Conservation (phyloP, 2,329 filamentous ascomycete species). For the Scortechinia acanthostroma region DNA sequence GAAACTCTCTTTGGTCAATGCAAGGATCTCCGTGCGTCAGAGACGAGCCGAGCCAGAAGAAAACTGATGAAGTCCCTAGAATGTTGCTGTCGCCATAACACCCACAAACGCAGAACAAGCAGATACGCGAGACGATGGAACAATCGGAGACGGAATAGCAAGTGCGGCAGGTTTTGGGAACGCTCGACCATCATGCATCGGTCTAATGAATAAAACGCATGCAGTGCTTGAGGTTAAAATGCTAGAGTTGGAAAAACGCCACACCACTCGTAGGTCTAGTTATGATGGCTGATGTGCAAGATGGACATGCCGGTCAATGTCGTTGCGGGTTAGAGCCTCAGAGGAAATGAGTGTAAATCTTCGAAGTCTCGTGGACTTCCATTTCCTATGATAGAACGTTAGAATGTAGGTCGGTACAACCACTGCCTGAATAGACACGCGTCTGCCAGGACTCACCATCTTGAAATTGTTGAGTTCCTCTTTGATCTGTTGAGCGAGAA, state of each 20-base stretch:
- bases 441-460: conserved; percentile 60
- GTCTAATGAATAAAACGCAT: too few species aligned
- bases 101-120: not conserved
- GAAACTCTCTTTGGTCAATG: not conserved
- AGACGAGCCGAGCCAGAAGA: not conserved
- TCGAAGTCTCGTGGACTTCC: conserved; percentile 98
- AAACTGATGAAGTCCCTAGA: too few species aligned
- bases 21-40: not conserved
- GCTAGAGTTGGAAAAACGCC: too few species aligned
- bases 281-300: too few species aligned
- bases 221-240: too few species aligned
- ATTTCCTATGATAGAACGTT: conserved; percentile 64
- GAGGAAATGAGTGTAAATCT: conserved; percentile 99
- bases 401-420: not conserved
- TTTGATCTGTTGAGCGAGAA: conserved; percentile 97
- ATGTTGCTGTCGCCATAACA: not conserved
- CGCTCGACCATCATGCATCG: too few species aligned
- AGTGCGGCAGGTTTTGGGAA: too few species aligned
- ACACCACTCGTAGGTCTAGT: too few species aligned
- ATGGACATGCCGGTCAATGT: too few species aligned
- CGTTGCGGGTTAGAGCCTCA: too few species aligned
- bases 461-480: conserved; percentile 99
- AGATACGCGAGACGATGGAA: not conserved
- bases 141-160: not conserved
- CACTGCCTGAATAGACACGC: not conserved